Conservation (phyloP, 2,329 filamentous ascomycete genomes). For the Paramyrothecium roridum region DNA sequence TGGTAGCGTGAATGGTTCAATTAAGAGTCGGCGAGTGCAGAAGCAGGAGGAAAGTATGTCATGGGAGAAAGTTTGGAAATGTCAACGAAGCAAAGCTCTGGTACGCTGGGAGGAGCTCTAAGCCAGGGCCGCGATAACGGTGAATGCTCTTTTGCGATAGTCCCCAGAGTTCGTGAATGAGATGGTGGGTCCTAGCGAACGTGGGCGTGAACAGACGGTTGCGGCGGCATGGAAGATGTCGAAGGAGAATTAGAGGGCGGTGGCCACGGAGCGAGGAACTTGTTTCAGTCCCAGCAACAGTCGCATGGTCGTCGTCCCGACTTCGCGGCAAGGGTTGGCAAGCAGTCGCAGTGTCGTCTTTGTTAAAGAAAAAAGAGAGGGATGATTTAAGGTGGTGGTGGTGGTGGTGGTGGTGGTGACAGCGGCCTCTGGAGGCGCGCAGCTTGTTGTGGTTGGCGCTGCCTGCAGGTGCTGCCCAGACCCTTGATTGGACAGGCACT, state of each 20-base stretch:
- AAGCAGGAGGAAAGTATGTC: too few species aligned
- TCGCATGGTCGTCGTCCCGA: background rate
- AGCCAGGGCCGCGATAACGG: background rate
- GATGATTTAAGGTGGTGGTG: too few species aligned
- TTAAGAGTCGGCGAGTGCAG: background rate
- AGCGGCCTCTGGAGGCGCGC: conserved; percentile 1
- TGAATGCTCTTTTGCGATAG: background rate
- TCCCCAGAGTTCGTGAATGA: background rate
- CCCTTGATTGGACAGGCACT: conserved; percentile 7
- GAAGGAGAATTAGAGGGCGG: background rate
- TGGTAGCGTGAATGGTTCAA: background rate
- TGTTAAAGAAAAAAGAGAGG: too few species aligned
- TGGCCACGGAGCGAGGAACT: background rate
- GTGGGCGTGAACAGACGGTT: background rate
- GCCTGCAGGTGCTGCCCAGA: background rate
- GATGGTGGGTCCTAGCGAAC: background rate
- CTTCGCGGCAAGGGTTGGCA: too few species aligned
- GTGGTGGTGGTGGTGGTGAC: too few species aligned
- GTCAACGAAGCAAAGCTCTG: background rate
- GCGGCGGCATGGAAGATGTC: background rate
- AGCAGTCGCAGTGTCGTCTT: too few species aligned
- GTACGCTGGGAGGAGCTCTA: background rate
- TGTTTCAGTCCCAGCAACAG: background rate
- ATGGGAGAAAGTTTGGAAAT: background rate
- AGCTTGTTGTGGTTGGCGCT: conserved; percentile 8